A percentile compares a stretch with the other conserved stretches of the same genome.
Conservation (phyloP, 2,329 filamentous ascomycete species). For the Podosphaera fusca region DNA sequence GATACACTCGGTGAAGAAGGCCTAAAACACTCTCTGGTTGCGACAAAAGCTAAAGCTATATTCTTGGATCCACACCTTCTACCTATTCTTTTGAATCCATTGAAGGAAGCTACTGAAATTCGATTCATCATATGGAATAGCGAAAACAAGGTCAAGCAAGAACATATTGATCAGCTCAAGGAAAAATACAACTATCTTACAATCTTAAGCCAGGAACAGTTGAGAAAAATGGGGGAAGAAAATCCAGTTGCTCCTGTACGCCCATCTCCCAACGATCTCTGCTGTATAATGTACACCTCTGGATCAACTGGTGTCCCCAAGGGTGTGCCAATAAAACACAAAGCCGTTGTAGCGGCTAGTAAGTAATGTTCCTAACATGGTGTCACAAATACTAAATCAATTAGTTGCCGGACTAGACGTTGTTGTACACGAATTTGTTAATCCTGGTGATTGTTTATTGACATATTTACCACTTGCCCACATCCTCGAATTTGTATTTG, state of each 20-base stretch:
- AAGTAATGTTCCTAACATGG: conserved; percentile 37
- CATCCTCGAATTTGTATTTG: conserved; percentile 89
- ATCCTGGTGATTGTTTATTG: conserved; percentile 54
- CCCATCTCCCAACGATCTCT: conserved; percentile 52
- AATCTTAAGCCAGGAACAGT: conserved; percentile 29
- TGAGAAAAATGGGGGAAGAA: conserved; percentile 26
- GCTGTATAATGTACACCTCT: conserved; percentile 72
- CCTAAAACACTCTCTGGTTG: conserved; percentile 62
- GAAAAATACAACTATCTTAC: conserved; percentile 29
- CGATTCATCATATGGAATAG: conserved; percentile 41
- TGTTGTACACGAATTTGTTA: conserved; percentile 57
- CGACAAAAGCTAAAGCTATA: conserved; percentile 62
- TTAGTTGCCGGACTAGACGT: conserved; percentile 57
- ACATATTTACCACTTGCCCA: conserved; percentile 88
- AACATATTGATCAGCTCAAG: conserved; percentile 29
- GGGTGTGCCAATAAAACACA: conserved; percentile 69
- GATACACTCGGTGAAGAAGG: conserved; percentile 74
- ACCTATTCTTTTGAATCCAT: conserved; percentile 29
- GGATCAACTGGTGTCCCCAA: conserved; percentile 78
- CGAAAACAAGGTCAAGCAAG: conserved; percentile 24
- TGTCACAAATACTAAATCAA: conserved; percentile 4
- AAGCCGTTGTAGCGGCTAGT: conserved; percentile 60
- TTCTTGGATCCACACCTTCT: conserved; percentile 68
- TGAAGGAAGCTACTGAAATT: conserved; percentile 32
- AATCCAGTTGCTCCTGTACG: conserved; percentile 49